Base-by-base conservation (phyloP, 2,329 filamentous ascomycete genomes). In the Septoria linicola region DNA sequence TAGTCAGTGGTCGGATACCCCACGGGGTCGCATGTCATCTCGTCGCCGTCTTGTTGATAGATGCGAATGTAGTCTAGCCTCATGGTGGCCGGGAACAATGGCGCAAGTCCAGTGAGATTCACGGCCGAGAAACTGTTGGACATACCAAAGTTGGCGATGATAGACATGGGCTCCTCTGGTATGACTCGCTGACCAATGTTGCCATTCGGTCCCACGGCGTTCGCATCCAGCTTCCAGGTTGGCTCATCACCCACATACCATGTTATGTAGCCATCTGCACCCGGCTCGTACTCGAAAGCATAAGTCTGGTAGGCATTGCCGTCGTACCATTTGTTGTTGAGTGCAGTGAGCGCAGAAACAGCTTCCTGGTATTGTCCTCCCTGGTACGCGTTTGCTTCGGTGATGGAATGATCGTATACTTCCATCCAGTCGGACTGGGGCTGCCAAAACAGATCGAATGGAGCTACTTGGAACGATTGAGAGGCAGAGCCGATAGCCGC, bases 101-200 rank as follows among this genome's bases (percentile, higher is more conserved):
- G 61, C 3, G 66, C 71, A 19, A 88, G 69, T 21, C 78, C 80
- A 1, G 75, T 76, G 51, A 82, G 68, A 61, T 87, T 81, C 55
- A 87, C 71, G 4, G 73, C 67, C 0, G 84, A 80, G 66, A 88
- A 88, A 67, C 79, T 80, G 61, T 76, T 76, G 3, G 81, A 83
- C 80, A 88, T 86, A 61, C 85, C 85, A 61, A 87, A 80, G 63
- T 88, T 88, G 71, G 82, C 76, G 59, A 88, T 74, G 14, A 88
- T 70, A 1, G 81, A 66, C 81, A 88, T 77, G 1, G 85, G 85
- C 63, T 88, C 85, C 58, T 82, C 72, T 0, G 84, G 83, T 44
- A 88, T 80, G 16, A 79, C 69, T 58, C 85, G 74, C 59, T 84
- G 80, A 5, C 82, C 84, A 50, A 88, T 71, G 63, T 88, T 88